phyloP scores from a whole-genome alignment of 306 rosid species.

The Calophaca sinica region DNA sequence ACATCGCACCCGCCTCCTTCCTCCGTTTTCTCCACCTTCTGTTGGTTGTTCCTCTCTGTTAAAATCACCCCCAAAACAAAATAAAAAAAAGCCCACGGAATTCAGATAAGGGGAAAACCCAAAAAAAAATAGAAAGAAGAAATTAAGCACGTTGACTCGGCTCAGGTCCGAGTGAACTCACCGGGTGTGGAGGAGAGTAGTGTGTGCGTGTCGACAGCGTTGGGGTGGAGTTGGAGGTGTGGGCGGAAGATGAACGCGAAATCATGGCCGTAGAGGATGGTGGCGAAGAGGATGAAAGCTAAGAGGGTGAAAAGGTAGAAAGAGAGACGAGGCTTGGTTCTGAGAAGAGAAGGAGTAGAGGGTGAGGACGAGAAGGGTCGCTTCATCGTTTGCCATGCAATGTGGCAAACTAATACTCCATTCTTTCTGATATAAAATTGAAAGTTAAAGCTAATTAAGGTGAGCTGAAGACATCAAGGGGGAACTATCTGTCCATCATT shows the following conservation, averaged over 20 bases:
- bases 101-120: too few species aligned
- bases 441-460: not conserved
- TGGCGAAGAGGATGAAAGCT: conserved; percentile 75
- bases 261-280: conserved; percentile 67
- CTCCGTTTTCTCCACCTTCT: conserved; percentile 42
- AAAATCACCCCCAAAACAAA: too few species aligned
- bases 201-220: conserved; percentile 29
- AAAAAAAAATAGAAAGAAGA: too few species aligned
- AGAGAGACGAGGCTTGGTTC: conserved; percentile 71
- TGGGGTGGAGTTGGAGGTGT: conserved; percentile 45
- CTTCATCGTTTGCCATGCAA: conserved; percentile 62
- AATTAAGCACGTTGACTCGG: not conserved
- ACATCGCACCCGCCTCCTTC: conserved; percentile 61
- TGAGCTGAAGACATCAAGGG: not conserved
- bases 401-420: too few species aligned
- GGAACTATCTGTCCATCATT: not conserved
- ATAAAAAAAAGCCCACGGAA: too few species aligned
- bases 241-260: conserved; percentile 64
- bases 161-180: conserved; percentile 53
- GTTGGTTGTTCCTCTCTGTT: too few species aligned
- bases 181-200: conserved; percentile 43
- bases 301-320: conserved; percentile 70
- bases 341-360: conserved; percentile 47
- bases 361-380: conserved; percentile 39
- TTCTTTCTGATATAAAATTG: not conserved